Evolutionary conservation across 768 basidiomycete species (phyloP), one percentile per base, ranked within the genome.

Genomic region (Tylopilus sp.): DNA sequence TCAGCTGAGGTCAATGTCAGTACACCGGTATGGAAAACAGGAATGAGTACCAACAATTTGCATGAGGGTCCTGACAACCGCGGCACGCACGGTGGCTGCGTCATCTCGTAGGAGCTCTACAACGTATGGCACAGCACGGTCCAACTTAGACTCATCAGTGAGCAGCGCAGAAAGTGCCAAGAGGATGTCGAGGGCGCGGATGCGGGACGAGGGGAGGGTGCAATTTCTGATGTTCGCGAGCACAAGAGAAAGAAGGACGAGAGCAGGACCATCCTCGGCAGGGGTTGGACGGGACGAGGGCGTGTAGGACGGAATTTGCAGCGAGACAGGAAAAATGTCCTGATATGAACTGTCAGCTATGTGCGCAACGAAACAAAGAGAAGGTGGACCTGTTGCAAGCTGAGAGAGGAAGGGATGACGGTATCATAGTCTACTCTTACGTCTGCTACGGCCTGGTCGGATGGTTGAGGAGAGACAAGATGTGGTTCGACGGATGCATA

Each of bases 91-190:
- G 8, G 82, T 69, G 0, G 92, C 82, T 1, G 82, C 79, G 18
- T 95, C 94, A 60, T 99, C 95, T 53, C 88, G 84, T 18, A 97
- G 69, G 5, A 98, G 74, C 35, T 94, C 91, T 2, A 98, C 85
- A 23, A 95, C 80, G 58, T 94, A 98, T 0, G 97, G 97, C 3
- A 95, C 77, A 74, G 97, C 82, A 2, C 95, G 82, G 65, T 99
- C 97, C 46, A 98, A 72, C 65, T 95, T 95, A 3, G 94, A 92
- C 68, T 98, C 97, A 62, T 98, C 97, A 0, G 91, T 91, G 31
- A 98, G 74, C 59, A 88, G 87, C 11, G 80, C 78, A 8, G 82
- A 79, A 15, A 98, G 73, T 1, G 90, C 89, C 22, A 97, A 77
- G 50, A 97, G 86, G 5, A 95, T 78, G 60, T 98, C 93, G 42